Conservation (phyloP, 2,329 filamentous ascomycete genomes). For the Hypoxylon sp. region DNA sequence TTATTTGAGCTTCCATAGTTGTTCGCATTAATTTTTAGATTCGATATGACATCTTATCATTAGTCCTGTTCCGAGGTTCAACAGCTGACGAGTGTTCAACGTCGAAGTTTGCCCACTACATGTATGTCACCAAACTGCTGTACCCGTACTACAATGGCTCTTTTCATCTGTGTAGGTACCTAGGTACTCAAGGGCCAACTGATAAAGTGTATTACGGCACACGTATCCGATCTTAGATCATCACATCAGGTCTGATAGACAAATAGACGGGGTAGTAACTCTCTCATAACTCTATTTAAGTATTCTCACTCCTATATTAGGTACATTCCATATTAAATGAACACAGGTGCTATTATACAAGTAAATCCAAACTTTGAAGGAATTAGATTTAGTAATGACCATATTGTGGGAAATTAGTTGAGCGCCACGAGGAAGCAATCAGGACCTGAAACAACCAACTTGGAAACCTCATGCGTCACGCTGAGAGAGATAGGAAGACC, state of each 20-base stretch:
- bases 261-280: neutral
- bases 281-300: neutral
- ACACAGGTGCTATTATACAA: neutral
- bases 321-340: neutral
- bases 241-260: neutral
- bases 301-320: neutral
- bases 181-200: neutral
- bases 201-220: neutral
- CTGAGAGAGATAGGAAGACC: too few species aligned
- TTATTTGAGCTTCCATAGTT: too few species aligned
- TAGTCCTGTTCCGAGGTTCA: neutral
- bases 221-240: conserved; percentile 2
- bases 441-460: conserved; percentile 4
- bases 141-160: neutral
- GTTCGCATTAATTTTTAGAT: neutral
- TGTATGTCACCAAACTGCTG: neutral
- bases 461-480: conserved; percentile 22
- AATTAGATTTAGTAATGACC: neutral
- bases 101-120: neutral
- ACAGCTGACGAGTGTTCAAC: neutral
- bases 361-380: too few species aligned
- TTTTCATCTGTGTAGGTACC: neutral
- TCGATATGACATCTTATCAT: neutral
- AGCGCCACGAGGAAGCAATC: conserved; percentile 7
- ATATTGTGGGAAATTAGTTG: neutral